A percentile compares a stretch with the other conserved stretches of the same genome.
Evolutionary conservation across 139 green algal genomes (phyloP).

Genomic region (Chlamydomonas sp.): DNA sequence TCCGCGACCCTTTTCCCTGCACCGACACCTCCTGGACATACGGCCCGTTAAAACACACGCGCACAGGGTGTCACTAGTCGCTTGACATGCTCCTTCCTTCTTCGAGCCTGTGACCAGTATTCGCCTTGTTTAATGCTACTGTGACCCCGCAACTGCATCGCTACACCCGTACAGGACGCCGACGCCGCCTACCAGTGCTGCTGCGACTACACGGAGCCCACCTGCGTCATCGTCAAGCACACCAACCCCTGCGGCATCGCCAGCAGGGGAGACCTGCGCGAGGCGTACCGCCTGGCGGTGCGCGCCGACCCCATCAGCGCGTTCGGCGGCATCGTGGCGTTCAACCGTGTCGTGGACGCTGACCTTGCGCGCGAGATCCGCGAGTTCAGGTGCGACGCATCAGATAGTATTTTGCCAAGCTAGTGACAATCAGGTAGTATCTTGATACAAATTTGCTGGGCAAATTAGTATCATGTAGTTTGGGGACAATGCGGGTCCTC

Average conservation of each 20-base stretch:
- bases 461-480: too few relatives aligned
- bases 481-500: too few relatives aligned
- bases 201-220: conserved; percentile 73
- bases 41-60: too few relatives aligned
- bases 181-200: conserved; percentile 77
- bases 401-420: too few relatives aligned
- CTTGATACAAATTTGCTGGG: too few relatives aligned
- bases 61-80: too few relatives aligned
- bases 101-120: not conserved
- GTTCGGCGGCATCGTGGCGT: conserved; percentile 99
- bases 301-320: conserved; percentile 94
- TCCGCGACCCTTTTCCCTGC: too few relatives aligned
- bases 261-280: conserved; percentile 77
- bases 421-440: too few relatives aligned
- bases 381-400: conserved; percentile 91
- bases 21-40: too few relatives aligned
- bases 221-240: conserved; percentile 99
- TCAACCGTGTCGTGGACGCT: conserved; percentile 92
- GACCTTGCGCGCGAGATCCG: conserved; percentile 92
- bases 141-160: not conserved
- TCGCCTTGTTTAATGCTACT: not conserved
- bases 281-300: conserved; percentile 95
- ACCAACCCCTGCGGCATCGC: conserved; percentile 99
- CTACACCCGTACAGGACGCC: conserved; percentile 71
- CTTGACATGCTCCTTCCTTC: too few relatives aligned